phyloP scores from a whole-genome alignment of 768 basidiomycete genomes.

The Tricholoma furcatifolium region DNA sequence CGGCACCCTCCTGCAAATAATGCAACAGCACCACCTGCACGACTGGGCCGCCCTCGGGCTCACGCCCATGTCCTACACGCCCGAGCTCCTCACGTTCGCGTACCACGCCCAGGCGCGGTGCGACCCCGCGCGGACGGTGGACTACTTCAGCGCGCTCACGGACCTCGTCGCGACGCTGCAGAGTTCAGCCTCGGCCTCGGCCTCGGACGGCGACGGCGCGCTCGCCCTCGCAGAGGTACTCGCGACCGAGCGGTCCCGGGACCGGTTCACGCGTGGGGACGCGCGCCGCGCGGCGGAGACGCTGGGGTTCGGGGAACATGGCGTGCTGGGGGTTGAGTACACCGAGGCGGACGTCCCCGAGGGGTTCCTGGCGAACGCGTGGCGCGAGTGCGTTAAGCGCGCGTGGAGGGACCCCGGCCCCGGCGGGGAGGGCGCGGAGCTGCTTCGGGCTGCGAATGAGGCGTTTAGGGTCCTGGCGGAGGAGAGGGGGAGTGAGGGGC shows the following conservation, averaged over 20 bases:
- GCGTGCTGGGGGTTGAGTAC: constrained; percentile 62
- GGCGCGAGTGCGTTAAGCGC: constrained; percentile 56
- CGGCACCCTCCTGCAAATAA: constrained; percentile 33
- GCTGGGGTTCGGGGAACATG: constrained; percentile 70
- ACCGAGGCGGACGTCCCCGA: constrained; percentile 63
- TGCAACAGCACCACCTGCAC: constrained; percentile 33
- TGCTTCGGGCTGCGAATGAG: constrained; percentile 58
- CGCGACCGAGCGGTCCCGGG: constrained; percentile 58
- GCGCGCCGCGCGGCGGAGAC: constrained; percentile 40
- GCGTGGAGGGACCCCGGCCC: constrained; percentile 57
- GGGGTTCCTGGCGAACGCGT: constrained; percentile 68
- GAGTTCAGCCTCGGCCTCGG: constrained; percentile 41
- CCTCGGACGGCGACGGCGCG: constrained; percentile 42
- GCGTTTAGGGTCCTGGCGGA: constrained; percentile 72
- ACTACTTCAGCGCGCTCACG: constrained; percentile 62
- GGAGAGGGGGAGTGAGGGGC: constrained; percentile 46
- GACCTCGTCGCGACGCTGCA: constrained; percentile 50
- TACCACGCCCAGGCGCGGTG: constrained; percentile 83
- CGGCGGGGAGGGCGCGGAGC: constrained; percentile 43
- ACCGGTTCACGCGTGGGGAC: constrained; percentile 63
- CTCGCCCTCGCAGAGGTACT: constrained; percentile 63
- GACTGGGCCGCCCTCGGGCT: constrained; percentile 57
- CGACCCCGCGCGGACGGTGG: constrained; percentile 60
- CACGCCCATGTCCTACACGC: constrained; percentile 62
- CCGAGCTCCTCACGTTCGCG: constrained; percentile 77